These are phyloP conservation scores for Cladophialophora chaetospira DNA, from an alignment of 2,329 filamentous ascomycete genomes.

Conservation along the genomic window DNA sequence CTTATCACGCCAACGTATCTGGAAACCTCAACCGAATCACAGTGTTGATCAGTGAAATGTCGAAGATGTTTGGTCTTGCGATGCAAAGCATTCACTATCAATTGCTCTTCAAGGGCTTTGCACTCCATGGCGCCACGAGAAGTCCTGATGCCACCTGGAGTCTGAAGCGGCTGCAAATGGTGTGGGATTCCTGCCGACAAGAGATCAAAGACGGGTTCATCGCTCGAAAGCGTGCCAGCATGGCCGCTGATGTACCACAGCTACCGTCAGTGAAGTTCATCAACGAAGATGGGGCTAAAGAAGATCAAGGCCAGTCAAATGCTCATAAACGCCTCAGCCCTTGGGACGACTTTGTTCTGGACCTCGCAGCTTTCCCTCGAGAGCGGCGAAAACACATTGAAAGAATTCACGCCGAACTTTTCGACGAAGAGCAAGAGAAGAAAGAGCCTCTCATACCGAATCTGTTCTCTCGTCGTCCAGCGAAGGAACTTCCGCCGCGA, in stretches of 20 bases:
- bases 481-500: background rate
- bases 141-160: constrained; percentile 70
- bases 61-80: constrained; percentile 62
- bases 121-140: constrained; percentile 64
- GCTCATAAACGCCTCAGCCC: constrained; percentile 23
- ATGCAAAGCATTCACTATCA: constrained; percentile 77
- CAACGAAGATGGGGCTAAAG: constrained; percentile 10
- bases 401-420: constrained; percentile 30
- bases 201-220: constrained; percentile 35
- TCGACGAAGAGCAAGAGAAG: constrained; percentile 28
- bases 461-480: constrained; percentile 1
- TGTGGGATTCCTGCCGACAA: constrained; percentile 66
- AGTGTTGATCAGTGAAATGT: constrained; percentile 78
- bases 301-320: background rate
- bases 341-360: constrained; percentile 33
- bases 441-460: constrained; percentile 7
- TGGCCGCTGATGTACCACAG: background rate
- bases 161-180: constrained; percentile 63
- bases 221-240: constrained; percentile 1
- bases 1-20: constrained; percentile 67
- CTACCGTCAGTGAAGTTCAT: constrained; percentile 24
- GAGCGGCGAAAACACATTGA: constrained; percentile 32
- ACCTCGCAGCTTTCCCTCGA: constrained; percentile 32
- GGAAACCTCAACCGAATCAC: constrained; percentile 74
- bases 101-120: constrained; percentile 80